Conservation (phyloP, 345 rosid genomes). For the Corymbia maculata region DNA sequence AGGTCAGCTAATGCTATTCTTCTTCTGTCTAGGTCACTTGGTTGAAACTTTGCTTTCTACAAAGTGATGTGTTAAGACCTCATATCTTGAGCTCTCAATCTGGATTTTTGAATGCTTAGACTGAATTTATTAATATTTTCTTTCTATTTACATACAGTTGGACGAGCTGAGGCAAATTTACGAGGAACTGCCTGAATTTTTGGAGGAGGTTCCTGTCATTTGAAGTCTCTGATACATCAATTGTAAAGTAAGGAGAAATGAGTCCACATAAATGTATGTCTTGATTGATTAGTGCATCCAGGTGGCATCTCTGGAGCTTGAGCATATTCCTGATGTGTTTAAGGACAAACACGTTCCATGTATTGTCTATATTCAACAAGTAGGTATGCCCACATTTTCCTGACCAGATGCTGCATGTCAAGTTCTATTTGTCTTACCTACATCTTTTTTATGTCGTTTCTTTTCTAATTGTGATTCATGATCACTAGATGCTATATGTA, state of each 20-base stretch:
- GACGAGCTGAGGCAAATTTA: slow-evolving; percentile 94
- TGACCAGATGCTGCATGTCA: neutral
- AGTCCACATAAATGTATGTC: neutral
- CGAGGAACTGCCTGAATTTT: slow-evolving; percentile 85
- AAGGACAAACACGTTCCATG: slow-evolving; percentile 49
- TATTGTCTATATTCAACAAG: slow-evolving; percentile 75
- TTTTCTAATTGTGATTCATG: neutral
- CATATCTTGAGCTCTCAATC: neutral
- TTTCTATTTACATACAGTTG: slow-evolving; percentile 23
- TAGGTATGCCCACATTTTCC: slow-evolving; percentile 52
- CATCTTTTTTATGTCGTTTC: neutral
- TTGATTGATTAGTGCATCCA: slow-evolving; percentile 18
- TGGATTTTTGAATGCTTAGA: neutral
- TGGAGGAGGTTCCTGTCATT: slow-evolving; percentile 56
- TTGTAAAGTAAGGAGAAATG: neutral
- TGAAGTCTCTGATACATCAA: neutral
- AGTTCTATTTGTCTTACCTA: neutral
- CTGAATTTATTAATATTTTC: neutral
- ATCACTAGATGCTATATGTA: neutral
- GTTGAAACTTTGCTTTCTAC: neutral
- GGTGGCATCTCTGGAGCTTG: slow-evolving; percentile 72
- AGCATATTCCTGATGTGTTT: slow-evolving; percentile 47
- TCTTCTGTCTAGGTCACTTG: neutral
- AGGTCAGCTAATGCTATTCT: slow-evolving; percentile 35
- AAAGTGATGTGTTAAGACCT: neutral